Evolutionary conservation across 805 yeast genomes (phyloP).

Genomic region (Starmera amethionina): DNA sequence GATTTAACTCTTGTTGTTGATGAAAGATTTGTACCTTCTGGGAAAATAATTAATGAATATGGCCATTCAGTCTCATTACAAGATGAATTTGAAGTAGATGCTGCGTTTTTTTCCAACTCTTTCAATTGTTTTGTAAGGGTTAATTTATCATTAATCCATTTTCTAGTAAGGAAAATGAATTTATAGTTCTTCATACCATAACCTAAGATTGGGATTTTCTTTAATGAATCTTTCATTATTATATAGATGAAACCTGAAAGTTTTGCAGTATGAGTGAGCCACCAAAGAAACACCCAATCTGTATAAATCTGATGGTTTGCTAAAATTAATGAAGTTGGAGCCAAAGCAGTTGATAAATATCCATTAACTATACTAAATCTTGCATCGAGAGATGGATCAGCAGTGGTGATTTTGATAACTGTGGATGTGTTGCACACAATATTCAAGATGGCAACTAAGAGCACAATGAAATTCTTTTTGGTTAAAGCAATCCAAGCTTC

Average conservation of each 20-base stretch:
- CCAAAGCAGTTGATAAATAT: slow-evolving; percentile 19
- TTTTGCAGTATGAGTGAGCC: slow-evolving; percentile 60
- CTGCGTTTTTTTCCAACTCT: slow-evolving; percentile 4
- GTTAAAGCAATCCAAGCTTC: slow-evolving; percentile 41
- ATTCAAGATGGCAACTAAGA: slow-evolving; percentile 41
- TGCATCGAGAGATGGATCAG: slow-evolving; percentile 19
- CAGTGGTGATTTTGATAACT: slow-evolving; percentile 40
- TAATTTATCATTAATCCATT: slow-evolving; percentile 72
- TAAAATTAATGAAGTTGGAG: slow-evolving; percentile 52
- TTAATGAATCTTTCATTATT: slow-evolving; percentile 67
- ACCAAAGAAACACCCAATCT: slow-evolving; percentile 93
- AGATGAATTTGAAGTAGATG: too few relatives aligned
- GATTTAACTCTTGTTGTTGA: slow-evolving; percentile 52
- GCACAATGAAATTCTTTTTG: slow-evolving; percentile 45
- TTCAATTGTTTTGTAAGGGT: slow-evolving; percentile 23
- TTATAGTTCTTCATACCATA: slow-evolving; percentile 73
- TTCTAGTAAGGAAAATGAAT: slow-evolving; percentile 74
- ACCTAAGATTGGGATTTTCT: slow-evolving; percentile 66
- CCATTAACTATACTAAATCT: slow-evolving; percentile 6
- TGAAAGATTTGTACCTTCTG: slow-evolving; percentile 90
- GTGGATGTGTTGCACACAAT: slow-evolving; percentile 37
- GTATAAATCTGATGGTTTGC: slow-evolving; percentile 93
- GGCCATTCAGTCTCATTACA: slow-evolving; percentile 32
- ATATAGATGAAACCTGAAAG: slow-evolving; percentile 59
- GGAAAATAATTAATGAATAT: slow-evolving; percentile 69